Evolutionary conservation across 257 asterid genomes (phyloP).

Genomic region (Solanum pennellii): DNA sequence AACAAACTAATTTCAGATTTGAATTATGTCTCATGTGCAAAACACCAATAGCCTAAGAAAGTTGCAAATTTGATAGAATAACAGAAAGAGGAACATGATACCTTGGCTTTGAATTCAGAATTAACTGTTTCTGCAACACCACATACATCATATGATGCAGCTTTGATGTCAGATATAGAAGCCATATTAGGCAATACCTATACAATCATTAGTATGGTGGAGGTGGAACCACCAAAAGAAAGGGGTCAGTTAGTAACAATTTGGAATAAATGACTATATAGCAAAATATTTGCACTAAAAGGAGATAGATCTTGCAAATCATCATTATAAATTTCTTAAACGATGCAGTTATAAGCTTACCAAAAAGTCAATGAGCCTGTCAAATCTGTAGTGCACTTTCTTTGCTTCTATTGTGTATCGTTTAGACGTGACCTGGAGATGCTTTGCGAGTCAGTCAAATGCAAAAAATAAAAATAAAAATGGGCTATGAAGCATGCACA

Average conservation of each 20-base stretch:
- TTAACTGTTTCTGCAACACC: constrained; percentile 64
- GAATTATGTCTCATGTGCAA: neutral
- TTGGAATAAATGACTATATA: neutral
- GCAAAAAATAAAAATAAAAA: neutral
- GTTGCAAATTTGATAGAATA: neutral
- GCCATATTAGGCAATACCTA: constrained; percentile 97
- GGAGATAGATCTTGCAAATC: neutral
- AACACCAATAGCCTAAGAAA: neutral
- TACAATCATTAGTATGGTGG: neutral
- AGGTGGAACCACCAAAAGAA: neutral
- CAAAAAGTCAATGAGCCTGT: constrained; percentile 59
- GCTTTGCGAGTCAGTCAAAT: constrained; percentile 3
- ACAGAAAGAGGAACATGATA: constrained; percentile 2
- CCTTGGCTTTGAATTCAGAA: constrained; percentile 78
- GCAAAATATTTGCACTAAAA: neutral
- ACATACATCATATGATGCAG: constrained; percentile 74
- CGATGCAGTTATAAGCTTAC: constrained; percentile 26
- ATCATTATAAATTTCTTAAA: neutral
- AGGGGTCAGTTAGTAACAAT: neutral
- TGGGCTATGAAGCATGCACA: neutral
- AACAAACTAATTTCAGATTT: neutral
- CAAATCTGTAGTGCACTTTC: constrained; percentile 84
- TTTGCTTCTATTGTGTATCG: constrained; percentile 70
- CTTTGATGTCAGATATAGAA: constrained; percentile 74
- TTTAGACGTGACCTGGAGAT: constrained; percentile 74